Evolutionary conservation across 306 rosid genomes (phyloP).

Genomic region (Cicer chorassanicum): DNA sequence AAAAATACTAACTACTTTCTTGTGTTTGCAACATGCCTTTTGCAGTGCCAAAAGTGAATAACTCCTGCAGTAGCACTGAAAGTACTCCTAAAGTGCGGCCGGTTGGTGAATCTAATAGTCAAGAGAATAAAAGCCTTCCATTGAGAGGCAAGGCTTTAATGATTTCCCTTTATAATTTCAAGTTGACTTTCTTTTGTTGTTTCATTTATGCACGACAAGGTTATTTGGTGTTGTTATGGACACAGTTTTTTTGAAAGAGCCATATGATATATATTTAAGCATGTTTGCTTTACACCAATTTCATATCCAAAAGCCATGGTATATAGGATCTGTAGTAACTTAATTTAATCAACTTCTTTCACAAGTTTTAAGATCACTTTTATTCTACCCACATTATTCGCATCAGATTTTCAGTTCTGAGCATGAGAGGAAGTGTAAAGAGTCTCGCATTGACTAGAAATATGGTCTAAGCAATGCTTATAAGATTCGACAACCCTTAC

Average conservation of each 20-base stretch:
- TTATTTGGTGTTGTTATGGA: not conserved
- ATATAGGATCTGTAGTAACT: not conserved
- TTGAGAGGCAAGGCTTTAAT: conserved; percentile 68
- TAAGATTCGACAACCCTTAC: not conserved
- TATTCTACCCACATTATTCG: not conserved
- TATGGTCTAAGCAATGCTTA: not conserved
- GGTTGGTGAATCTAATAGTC: conserved; percentile 64
- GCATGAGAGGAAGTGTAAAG: not conserved
- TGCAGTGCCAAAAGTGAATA: conserved; percentile 64
- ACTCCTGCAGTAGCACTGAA: conserved; percentile 78
- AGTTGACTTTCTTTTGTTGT: not conserved
- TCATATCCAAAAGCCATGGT: not conserved
- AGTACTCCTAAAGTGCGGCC: conserved; percentile 61
- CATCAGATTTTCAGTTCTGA: not conserved
- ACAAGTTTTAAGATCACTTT: not conserved
- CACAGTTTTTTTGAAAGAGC: not conserved
- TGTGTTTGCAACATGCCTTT: conserved; percentile 36
- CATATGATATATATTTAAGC: conserved; percentile 2
- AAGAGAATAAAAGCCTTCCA: conserved; percentile 58
- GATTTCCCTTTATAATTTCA: conserved; percentile 30
- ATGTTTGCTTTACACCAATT: conserved; percentile 14
- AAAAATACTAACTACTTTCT: conserved; percentile 10
- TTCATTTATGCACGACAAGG: conserved; percentile 12
- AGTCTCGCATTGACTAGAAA: not conserved
- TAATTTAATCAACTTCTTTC: not conserved